These are phyloP conservation scores for Cryphonectria naterciae DNA, from an alignment of 2,329 filamentous ascomycete genomes.

Conservation along the genomic window DNA sequence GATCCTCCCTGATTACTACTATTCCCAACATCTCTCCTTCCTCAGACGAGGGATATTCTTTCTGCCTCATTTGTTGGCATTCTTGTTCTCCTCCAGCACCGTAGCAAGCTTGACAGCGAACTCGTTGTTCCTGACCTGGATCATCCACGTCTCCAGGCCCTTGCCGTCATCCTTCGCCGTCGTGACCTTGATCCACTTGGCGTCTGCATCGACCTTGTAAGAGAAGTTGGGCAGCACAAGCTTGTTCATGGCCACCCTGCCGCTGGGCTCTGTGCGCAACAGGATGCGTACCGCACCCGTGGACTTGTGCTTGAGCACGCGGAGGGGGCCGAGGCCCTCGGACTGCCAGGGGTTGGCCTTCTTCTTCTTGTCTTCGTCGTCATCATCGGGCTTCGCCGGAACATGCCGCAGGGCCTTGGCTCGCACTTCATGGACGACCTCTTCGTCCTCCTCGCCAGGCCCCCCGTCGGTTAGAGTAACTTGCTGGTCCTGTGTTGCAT, in stretches of 20 bases:
- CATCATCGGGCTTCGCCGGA: constrained; percentile 48
- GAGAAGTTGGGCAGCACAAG: constrained; percentile 61
- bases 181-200: constrained; percentile 63
- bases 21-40: not conserved
- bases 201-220: constrained; percentile 61
- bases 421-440: constrained; percentile 69
- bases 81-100: constrained; percentile 58
- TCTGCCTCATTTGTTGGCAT: constrained; percentile 52
- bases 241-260: constrained; percentile 75
- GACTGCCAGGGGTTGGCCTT: constrained; percentile 66
- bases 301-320: constrained; percentile 73
- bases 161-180: constrained; percentile 62
- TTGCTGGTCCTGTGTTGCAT: constrained; percentile 64
- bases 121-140: constrained; percentile 70
- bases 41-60: too few species aligned
- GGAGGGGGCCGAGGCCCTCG: constrained; percentile 72
- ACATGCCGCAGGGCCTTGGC: constrained; percentile 70
- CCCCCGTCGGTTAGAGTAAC: constrained; percentile 70
- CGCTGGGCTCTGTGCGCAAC: constrained; percentile 74
- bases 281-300: constrained; percentile 70
- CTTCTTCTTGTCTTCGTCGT: constrained; percentile 45
- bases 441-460: constrained; percentile 74
- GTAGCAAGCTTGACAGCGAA: constrained; percentile 58
- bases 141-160: constrained; percentile 69
- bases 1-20: not conserved